Evolutionary conservation across 345 rosid species (phyloP).

Genomic region (Aquilaria malaccensis): DNA sequence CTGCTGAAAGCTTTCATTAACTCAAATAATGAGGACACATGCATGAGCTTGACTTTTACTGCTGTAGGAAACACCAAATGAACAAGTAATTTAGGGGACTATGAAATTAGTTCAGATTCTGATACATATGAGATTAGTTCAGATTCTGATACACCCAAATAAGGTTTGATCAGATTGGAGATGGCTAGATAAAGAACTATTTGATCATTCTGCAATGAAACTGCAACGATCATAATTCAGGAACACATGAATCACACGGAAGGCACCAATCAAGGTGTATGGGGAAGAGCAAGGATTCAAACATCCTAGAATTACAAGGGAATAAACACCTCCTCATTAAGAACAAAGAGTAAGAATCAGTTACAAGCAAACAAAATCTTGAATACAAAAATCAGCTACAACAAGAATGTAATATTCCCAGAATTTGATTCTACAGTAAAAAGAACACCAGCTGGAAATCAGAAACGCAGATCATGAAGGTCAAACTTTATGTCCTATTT

Average conservation of each 20-base stretch:
- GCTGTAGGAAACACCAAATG: too few species aligned
- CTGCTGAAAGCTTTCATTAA: too few species aligned
- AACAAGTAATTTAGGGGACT: too few species aligned
- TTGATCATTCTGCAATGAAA: background rate
- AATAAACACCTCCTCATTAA: background rate
- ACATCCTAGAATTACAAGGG: background rate
- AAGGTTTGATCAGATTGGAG: background rate
- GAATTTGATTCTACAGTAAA: slow-evolving; percentile 30
- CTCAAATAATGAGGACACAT: too few species aligned
- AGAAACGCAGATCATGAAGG: slow-evolving; percentile 16
- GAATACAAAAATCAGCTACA: slow-evolving; percentile 20
- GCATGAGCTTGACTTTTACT: too few species aligned
- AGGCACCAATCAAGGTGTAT: background rate
- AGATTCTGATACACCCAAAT: background rate
- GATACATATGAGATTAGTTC: too few species aligned
- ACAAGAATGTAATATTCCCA: slow-evolving; percentile 23
- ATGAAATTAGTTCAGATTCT: too few species aligned
- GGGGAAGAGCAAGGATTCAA: background rate
- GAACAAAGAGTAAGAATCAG: slow-evolving; percentile 9
- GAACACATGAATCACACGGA: background rate
- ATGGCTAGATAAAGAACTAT: background rate
- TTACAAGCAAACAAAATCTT: slow-evolving; percentile 9
- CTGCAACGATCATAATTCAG: background rate
- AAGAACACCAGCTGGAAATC: slow-evolving; percentile 21
- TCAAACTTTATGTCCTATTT: slow-evolving; percentile 27